A percentile compares a stretch with the other conserved stretches of the same genome.
Conservation (phyloP, 768 basidiomycete genomes). For the Mycena vulgaris region DNA sequence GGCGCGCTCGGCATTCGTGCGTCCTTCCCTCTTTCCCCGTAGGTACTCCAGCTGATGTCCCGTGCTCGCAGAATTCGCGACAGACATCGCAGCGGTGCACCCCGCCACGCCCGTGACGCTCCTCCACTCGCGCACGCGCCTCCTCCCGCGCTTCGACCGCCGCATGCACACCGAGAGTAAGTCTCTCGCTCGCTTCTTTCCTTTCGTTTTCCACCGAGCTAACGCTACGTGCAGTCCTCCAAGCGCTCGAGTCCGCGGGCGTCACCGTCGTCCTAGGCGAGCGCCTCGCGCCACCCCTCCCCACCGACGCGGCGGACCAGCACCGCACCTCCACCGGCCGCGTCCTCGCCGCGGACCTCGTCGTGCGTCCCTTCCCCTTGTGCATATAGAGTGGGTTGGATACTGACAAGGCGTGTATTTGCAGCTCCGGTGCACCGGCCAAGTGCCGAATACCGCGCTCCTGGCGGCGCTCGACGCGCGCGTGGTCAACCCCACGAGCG, state of each 20-base stretch:
- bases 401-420: not conserved
- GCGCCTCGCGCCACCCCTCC: constrained; percentile 59
- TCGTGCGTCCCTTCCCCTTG: constrained; percentile 53
- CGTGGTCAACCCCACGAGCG: constrained; percentile 56
- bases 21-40: constrained; percentile 42
- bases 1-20: constrained; percentile 82
- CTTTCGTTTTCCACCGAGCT: not conserved
- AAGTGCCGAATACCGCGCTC: constrained; percentile 68
- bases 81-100: constrained; percentile 71
- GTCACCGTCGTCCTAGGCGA: constrained; percentile 69
- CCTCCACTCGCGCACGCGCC: constrained; percentile 69
- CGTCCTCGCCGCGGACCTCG: constrained; percentile 66
- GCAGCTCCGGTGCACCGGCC: constrained; percentile 75
- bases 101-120: constrained; percentile 70
- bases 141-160: constrained; percentile 69
- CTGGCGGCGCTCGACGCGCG: constrained; percentile 58
- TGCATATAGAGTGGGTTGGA: not conserved
- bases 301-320: constrained; percentile 44
- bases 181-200: constrained; percentile 32
- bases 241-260: constrained; percentile 57
- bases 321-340: constrained; percentile 62
- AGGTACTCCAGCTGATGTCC: not conserved
- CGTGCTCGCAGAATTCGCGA: constrained; percentile 66
- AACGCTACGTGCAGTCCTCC: constrained; percentile 46
- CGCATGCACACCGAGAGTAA: constrained; percentile 68